Evolutionary conservation across 306 rosid genomes (phyloP), one percentile per base, ranked within the genome.

Genomic region (Vicia villosa): DNA sequence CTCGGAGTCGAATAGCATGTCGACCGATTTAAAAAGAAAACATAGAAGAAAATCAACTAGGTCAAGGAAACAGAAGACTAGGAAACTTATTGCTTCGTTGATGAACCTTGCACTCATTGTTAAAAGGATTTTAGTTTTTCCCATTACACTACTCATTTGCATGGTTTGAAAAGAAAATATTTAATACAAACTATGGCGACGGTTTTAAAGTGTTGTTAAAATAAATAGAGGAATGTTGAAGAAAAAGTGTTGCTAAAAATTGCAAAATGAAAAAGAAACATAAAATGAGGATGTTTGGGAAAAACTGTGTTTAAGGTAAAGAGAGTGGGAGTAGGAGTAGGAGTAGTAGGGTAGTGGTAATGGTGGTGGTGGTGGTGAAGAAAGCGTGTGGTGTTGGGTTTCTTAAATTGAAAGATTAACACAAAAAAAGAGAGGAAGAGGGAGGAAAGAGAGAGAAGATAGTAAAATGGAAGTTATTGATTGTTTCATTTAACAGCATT

Each of bases 1-100:
- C 52, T 91, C 95, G 0, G 92, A 81, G 38, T 91, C 97, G 8
- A 91, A 20, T 68, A 88, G 68, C 83, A 89, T 82, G 61, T 95
- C 99, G 3, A 88, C 87, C 0, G 83, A 72, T 82, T 81, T 89
- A 79, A 87, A 95, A 1, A 77, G 10, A 30, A 86, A 83, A 28
- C 99, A 95, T 3, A 95, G 80, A 0, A 84, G 1, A 65, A 84
- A 79, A 70, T 95, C 99, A 0, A 95, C 1, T 0, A 95, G 68
- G 79, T 95, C 99, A 0, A 95, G 85, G 10, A 77, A 6, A 6
- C 87, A 78, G 68, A 95, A 95, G 11, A 57, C 80, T 3, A 91
- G 15, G 52, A 89, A 87, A 78, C 99, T 95, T 61, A 95, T 64
- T 1, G 86, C 80, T 63, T 86, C 92, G 46, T 88, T 91, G 10